Conservation (phyloP, 176 grass and related monocot species). For the Carex scoparia region DNA sequence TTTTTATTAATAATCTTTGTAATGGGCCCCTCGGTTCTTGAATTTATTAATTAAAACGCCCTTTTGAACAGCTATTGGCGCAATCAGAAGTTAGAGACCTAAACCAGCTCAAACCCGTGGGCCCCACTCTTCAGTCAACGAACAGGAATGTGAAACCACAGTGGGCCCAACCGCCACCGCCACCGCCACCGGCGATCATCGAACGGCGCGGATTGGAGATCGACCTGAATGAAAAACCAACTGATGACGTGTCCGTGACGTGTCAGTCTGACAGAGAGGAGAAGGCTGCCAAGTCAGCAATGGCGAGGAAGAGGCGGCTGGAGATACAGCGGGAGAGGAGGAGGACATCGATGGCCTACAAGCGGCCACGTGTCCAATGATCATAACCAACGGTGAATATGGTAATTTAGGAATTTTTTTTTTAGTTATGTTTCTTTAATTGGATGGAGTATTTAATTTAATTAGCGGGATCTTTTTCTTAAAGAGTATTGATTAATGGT, state of each 20-base stretch:
- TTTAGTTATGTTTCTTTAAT: neutral
- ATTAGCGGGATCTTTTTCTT: neutral
- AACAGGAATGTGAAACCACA: neutral
- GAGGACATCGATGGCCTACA: neutral
- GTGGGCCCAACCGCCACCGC: neutral
- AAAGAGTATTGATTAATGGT: neutral
- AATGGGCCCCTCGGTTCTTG: neutral
- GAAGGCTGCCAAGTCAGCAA: neutral
- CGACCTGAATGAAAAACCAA: conserved; percentile 13
- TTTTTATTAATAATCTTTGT: neutral
- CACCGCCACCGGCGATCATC: neutral
- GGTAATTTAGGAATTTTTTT: neutral
- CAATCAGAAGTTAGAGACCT: neutral
- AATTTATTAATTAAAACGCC: neutral
- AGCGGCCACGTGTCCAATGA: conserved; percentile 17
- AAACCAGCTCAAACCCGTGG: neutral
- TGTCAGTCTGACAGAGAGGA: neutral
- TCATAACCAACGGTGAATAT: neutral
- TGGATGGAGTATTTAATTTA: neutral
- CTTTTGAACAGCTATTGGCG: neutral
- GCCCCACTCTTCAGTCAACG: neutral
- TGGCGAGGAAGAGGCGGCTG: neutral
- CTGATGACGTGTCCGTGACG: neutral
- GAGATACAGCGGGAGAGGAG: conserved; percentile 18
- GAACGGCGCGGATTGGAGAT: neutral